Percentiles rank a stretch among this genome's conserved stretches.
phyloP scores from a whole-genome alignment of 306 rosid species.

The Cucumis hystrix region DNA sequence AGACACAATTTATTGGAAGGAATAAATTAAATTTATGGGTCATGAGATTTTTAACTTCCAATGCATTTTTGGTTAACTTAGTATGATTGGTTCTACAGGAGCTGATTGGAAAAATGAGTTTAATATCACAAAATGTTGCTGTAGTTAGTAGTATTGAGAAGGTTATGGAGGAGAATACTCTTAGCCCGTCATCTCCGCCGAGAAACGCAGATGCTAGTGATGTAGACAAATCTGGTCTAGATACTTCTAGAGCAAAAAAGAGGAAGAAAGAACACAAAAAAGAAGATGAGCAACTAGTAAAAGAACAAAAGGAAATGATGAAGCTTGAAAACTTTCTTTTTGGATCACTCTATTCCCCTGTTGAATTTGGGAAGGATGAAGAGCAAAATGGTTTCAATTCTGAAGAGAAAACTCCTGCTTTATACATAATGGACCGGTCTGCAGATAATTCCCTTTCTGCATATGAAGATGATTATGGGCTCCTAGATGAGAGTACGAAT shows the following conservation, averaged over 20 bases:
- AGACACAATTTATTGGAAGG: neutral
- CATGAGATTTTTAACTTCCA: neutral
- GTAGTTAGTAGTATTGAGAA: constrained; percentile 19
- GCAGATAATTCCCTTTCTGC: constrained; percentile 30
- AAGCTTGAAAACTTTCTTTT: constrained; percentile 61
- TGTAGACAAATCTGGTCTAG: constrained; percentile 9
- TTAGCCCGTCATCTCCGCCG: constrained; percentile 12
- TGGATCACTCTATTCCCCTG: constrained; percentile 60
- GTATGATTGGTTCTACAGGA: constrained; percentile 18
- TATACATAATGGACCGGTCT: constrained; percentile 57
- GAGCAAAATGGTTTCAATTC: constrained; percentile 15
- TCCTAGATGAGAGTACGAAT: constrained; percentile 16
- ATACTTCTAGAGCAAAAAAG: constrained; percentile 29
- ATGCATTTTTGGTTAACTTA: neutral
- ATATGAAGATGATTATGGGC: constrained; percentile 27
- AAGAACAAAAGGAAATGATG: constrained; percentile 54
- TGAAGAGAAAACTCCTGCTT: constrained; percentile 19
- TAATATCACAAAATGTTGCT: constrained; percentile 52
- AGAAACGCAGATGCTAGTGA: constrained; percentile 14
- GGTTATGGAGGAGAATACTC: constrained; percentile 20
- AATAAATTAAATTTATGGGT: neutral
- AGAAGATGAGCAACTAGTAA: constrained; percentile 19
- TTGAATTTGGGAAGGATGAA: constrained; percentile 48
- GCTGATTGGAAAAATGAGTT: constrained; percentile 43
- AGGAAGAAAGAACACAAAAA: constrained; percentile 35